A percentile compares a stretch with the other conserved stretches of the same genome.
These are phyloP conservation scores for Musa troglodytarum DNA, from an alignment of 176 grass and related monocot genomes.

Conservation along the genomic window DNA sequence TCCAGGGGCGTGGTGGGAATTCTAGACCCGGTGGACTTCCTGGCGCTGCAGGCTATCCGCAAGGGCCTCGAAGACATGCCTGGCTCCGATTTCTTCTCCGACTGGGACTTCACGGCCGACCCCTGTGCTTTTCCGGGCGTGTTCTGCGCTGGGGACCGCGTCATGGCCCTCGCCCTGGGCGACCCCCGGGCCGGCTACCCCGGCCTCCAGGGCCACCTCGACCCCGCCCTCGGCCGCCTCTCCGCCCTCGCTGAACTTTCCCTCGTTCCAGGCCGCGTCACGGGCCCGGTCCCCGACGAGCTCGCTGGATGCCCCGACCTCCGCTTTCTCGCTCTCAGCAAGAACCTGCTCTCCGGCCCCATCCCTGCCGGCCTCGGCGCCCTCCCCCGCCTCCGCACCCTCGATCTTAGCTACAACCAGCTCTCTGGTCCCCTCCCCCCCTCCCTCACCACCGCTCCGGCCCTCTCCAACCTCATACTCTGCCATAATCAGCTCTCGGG, in stretches of 20 bases:
- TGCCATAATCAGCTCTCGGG: slow-evolving; percentile 5
- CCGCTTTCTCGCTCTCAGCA: neutral
- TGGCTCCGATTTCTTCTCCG: neutral
- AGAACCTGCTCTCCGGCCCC: neutral
- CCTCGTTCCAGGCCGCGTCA: neutral
- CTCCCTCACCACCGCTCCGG: neutral
- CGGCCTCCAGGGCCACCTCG: neutral
- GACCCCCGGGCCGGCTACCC: neutral
- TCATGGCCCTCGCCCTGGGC: neutral
- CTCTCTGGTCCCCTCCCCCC: neutral
- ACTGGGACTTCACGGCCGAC: neutral
- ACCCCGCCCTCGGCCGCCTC: neutral
- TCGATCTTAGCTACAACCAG: slow-evolving; percentile 1
- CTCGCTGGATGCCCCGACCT: neutral
- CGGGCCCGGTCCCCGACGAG: neutral
- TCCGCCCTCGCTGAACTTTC: neutral
- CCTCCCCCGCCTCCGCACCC: slow-evolving; percentile 5
- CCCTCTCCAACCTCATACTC: slow-evolving; percentile 3
- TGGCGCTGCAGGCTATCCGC: neutral
- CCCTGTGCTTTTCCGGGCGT: neutral
- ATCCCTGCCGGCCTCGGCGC: neutral
- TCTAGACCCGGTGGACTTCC: slow-evolving; percentile 1
- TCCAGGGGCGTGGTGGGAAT: neutral
- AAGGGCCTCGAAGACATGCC: slow-evolving; percentile 2
- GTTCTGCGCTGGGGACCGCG: slow-evolving; percentile 1